phyloP scores from a whole-genome alignment of 768 basidiomycete genomes.

The Hydnum rufescens region DNA sequence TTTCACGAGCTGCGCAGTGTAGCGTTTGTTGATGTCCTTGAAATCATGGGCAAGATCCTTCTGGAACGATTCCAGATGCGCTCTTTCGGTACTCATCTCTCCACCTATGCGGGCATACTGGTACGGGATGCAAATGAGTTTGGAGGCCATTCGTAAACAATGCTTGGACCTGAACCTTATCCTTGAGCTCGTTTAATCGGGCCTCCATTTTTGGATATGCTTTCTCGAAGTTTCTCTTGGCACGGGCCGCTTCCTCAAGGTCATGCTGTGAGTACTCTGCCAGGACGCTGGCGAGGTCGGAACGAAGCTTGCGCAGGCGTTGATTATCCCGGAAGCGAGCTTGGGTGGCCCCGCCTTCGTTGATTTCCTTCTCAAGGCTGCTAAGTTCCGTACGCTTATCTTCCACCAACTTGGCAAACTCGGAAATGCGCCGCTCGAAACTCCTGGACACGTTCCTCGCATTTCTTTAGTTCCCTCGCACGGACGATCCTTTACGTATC shows the following conservation, averaged over 20 bases:
- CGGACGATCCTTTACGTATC: conserved; percentile 59
- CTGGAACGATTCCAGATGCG: conserved; percentile 44
- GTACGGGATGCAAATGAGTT: not conserved
- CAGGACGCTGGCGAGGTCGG: conserved; percentile 46
- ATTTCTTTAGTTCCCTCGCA: conserved; percentile 38
- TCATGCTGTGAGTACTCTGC: conserved; percentile 55
- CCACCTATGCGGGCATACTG: conserved; percentile 70
- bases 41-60: conserved; percentile 56
- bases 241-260: conserved; percentile 70
- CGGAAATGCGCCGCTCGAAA: not conserved
- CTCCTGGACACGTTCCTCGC: conserved; percentile 18
- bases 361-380: conserved; percentile 57
- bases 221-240: conserved; percentile 66
- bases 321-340: conserved; percentile 70
- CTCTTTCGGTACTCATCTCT: conserved; percentile 54
- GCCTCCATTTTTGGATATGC: conserved; percentile 54
- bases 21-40: conserved; percentile 68
- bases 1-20: conserved; percentile 79
- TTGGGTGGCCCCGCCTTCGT: conserved; percentile 44
- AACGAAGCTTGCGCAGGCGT: conserved; percentile 45
- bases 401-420: not conserved
- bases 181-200: conserved; percentile 31
- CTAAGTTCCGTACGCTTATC: not conserved
- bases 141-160: not conserved
- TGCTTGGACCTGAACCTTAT: conserved; percentile 26